Conservation (phyloP, 1,284 basidiomycete genomes). For the Ustilago crameri region DNA sequence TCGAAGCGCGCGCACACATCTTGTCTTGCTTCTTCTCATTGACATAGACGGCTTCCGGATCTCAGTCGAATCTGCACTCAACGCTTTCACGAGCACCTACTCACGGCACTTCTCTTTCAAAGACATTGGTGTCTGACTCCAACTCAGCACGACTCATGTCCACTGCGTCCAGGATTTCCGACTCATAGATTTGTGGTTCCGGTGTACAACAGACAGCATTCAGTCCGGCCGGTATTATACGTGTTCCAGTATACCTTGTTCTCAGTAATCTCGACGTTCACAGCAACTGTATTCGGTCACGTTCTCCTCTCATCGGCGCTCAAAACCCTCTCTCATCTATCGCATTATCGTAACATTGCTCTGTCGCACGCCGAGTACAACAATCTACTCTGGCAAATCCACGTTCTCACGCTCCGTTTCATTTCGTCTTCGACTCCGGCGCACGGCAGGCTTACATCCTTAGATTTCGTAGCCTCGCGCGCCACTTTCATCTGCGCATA, state of each 20-base stretch:
- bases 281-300: not conserved
- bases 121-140: too few relatives aligned
- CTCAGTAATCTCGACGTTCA: too few relatives aligned
- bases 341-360: not conserved
- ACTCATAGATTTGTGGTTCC: too few relatives aligned
- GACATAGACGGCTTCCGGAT: too few relatives aligned
- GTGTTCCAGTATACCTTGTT: not conserved
- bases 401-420: constrained; percentile 17
- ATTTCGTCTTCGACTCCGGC: constrained; percentile 4
- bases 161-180: too few relatives aligned
- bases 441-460: not conserved
- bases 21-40: too few relatives aligned
- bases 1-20: too few relatives aligned
- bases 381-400: not conserved
- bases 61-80: not conserved
- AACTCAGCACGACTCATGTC: too few relatives aligned
- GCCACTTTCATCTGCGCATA: not conserved
- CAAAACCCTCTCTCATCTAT: not conserved
- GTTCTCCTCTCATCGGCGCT: not conserved
- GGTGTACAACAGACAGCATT: too few relatives aligned
- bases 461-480: not conserved
- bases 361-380: constrained; percentile 13
- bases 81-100: too few relatives aligned
- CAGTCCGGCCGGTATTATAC: too few relatives aligned
- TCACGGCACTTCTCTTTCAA: too few relatives aligned